Evolutionary conservation across 805 yeast species (phyloP), one percentile per base, ranked within the genome.

Genomic region (Starmerella sp.): DNA sequence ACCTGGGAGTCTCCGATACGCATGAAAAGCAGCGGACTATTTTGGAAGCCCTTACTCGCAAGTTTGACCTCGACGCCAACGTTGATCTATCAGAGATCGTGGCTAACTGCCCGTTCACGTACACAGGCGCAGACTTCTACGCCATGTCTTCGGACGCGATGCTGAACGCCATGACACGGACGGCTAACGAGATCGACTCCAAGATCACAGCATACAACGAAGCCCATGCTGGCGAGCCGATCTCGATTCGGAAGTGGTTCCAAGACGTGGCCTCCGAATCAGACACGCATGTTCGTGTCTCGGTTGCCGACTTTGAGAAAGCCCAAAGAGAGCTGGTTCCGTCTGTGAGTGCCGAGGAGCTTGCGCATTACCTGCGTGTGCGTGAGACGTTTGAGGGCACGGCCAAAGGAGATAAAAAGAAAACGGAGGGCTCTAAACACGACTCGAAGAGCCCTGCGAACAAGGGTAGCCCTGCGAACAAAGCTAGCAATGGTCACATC

Each of bases 101-200:
- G 0, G 75, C 76, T 15, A 68, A 71, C 6, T 89, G 97, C 70
- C 86, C 95, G 0, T 88, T 82, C 66, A 88, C 87, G n/a, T 90
- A 81, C 66, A 91, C 98, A 0, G 98, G 98, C 60, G 98, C 98
- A 4, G 98, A 93, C 68, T 91, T 93, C 70, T 93, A 93, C 69
- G 98, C 97, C 0, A 72, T 93, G 56, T 88, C 97, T 66, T 85
- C 95, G 0, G 97, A 93, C 69, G 86, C 97, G 0, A 88, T 91
- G 93, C 75, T 91, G 62, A 88, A 88, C 68, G 96, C 97, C 1
- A 91, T 93, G 97, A 86, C 93, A 0, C 74, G 97, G 61, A 81
- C 84, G 0, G 96, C 97, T 1, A 75, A 75, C 8, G 79, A 77
- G 37, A 88, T 85, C 14, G 97, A 93, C 64, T 63, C 60, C 1